Evolutionary conservation across 148 eudicot genomes (phyloP).

Genomic region (Dysphania ambrosioides): DNA sequence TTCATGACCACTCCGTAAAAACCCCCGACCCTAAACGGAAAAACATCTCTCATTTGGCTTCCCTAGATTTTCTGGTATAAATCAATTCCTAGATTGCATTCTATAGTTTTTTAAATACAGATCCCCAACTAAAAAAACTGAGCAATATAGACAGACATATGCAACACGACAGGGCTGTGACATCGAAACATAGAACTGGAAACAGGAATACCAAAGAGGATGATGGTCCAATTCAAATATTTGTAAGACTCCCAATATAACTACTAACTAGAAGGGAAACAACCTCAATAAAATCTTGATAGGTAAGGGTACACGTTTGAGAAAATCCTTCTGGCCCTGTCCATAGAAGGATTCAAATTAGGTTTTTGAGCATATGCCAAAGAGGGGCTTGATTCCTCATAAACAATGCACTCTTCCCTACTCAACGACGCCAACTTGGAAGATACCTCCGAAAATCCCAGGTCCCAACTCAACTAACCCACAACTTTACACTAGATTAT

Average conservation of each 20-base stretch:
- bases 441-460: neutral
- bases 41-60: neutral
- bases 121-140: neutral
- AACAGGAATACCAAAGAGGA: neutral
- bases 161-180: too few relatives aligned
- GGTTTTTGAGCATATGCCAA: neutral
- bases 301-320: neutral
- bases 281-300: neutral
- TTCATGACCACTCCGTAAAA: neutral
- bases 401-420: neutral
- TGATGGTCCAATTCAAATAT: neutral
- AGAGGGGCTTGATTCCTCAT: neutral
- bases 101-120: neutral
- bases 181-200: neutral
- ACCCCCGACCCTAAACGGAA: neutral
- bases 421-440: neutral
- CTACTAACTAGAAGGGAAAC: neutral
- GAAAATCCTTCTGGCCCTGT: neutral
- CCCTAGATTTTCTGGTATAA: neutral
- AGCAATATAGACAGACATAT: neutral
- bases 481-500: neutral
- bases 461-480: neutral
- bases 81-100: neutral
- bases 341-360: neutral
- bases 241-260: neutral